A percentile compares a stretch with the other conserved stretches of the same genome.
Evolutionary conservation across 2,329 filamentous ascomycete species (phyloP).

Genomic region (Colletotrichum lini): DNA sequence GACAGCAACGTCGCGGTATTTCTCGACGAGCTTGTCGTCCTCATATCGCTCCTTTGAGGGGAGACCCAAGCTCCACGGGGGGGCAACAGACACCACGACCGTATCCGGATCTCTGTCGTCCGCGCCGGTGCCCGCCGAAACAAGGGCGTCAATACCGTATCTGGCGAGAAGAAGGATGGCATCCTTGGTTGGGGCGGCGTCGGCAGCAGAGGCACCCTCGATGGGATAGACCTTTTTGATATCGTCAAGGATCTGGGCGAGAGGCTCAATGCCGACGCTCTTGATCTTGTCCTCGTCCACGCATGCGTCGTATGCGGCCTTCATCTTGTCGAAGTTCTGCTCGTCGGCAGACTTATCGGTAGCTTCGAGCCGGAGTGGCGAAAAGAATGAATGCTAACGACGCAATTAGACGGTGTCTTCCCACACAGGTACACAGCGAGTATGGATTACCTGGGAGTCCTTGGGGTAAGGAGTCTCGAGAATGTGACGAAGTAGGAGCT

Average conservation of each 20-base stretch:
- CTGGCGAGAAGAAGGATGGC: constrained; percentile 62
- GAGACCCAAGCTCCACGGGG: constrained; percentile 69
- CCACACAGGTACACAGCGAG: constrained; percentile 40
- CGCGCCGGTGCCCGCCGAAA: constrained; percentile 54
- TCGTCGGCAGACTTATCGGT: constrained; percentile 63
- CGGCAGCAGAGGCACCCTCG: constrained; percentile 48
- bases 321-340: constrained; percentile 77
- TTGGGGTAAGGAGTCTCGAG: constrained; percentile 70
- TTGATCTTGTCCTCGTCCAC: constrained; percentile 73
- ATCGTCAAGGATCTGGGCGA: constrained; percentile 69
- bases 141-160: constrained; percentile 59
- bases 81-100: constrained; percentile 56
- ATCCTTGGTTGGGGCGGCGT: constrained; percentile 51
- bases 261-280: constrained; percentile 67
- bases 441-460: constrained; percentile 51
- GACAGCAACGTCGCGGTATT: constrained; percentile 59
- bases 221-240: constrained; percentile 33
- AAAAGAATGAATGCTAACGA: constrained; percentile 64
- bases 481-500: constrained; percentile 73
- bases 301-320: constrained; percentile 75
- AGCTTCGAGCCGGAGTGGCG: constrained; percentile 55
- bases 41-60: constrained; percentile 74
- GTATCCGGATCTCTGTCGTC: constrained; percentile 59
- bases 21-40: constrained; percentile 64
- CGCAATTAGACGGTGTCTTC: constrained; percentile 31